These are phyloP conservation scores for Trametes pubescens DNA, from an alignment of 1,284 basidiomycete species.

Conservation along the genomic window DNA sequence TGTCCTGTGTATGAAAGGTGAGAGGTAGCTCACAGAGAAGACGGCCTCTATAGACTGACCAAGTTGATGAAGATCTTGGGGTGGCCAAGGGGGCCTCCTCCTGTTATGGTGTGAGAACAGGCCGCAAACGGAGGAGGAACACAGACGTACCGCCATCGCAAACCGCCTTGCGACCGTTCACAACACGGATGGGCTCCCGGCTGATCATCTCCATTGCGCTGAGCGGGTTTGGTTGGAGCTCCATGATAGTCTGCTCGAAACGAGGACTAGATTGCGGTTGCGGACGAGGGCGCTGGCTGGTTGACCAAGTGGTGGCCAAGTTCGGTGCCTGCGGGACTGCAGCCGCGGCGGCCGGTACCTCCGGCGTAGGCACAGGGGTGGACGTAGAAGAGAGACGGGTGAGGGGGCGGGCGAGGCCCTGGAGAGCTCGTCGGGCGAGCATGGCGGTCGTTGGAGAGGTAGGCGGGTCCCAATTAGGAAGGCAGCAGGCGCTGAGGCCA, in stretches of 20 bases:
- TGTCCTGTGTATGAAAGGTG: slow-evolving; percentile 57
- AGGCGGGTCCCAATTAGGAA: slow-evolving; percentile 27
- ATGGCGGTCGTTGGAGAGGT: slow-evolving; percentile 40
- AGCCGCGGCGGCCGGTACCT: slow-evolving; percentile 44
- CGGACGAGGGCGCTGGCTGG: slow-evolving; percentile 73
- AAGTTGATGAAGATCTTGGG: slow-evolving; percentile 97
- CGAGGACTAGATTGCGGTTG: slow-evolving; percentile 67
- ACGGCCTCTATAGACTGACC: slow-evolving; percentile 52
- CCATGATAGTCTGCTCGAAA: slow-evolving; percentile 92
- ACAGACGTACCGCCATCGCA: slow-evolving; percentile 90
- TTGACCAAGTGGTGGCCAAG: slow-evolving; percentile 79
- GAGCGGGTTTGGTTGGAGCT: slow-evolving; percentile 88
- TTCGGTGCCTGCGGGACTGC: slow-evolving; percentile 80
- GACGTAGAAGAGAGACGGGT: slow-evolving; percentile 45
- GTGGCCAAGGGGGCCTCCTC: slow-evolving; percentile 95
- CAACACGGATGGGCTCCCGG: slow-evolving; percentile 85
- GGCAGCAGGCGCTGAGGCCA: slow-evolving; percentile 23
- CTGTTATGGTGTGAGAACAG: slow-evolving; percentile 50
- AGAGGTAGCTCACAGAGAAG: not conserved
- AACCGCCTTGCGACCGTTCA: slow-evolving; percentile 82
- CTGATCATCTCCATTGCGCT: slow-evolving; percentile 92
- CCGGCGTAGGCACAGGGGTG: slow-evolving; percentile 35
- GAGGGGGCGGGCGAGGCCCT: slow-evolving; percentile 42
- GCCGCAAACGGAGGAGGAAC: not conserved
- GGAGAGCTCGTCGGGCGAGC: slow-evolving; percentile 48